phyloP scores from a whole-genome alignment of 1,139 yeast genomes.

The Debaryomyces sp. region DNA sequence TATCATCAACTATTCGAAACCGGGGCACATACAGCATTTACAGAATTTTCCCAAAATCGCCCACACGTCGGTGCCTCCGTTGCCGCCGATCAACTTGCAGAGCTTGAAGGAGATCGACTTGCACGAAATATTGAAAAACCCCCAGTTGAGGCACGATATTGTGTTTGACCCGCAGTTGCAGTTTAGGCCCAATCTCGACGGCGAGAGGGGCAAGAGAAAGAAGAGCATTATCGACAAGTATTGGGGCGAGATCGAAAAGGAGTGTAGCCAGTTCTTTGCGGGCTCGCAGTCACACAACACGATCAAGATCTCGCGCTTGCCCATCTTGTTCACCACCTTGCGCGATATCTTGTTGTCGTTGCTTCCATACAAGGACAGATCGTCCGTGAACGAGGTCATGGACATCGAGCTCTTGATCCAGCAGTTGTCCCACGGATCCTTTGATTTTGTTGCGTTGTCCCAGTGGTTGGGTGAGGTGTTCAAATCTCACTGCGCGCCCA shows the following conservation, averaged over 20 bases:
- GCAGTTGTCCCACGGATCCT: slow-evolving; percentile 68
- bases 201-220: slow-evolving; percentile 84
- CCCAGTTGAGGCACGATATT: slow-evolving; percentile 91
- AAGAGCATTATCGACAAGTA: slow-evolving; percentile 75
- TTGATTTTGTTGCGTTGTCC: slow-evolving; percentile 71
- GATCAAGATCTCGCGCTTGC: slow-evolving; percentile 53
- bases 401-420: slow-evolving; percentile 79
- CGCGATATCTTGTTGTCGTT: slow-evolving; percentile 75
- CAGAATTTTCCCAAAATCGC: slow-evolving; percentile 8
- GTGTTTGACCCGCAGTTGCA: slow-evolving; percentile 91
- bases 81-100: slow-evolving; percentile 86
- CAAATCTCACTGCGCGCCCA: slow-evolving; percentile 90
- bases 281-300: slow-evolving; percentile 13
- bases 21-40: slow-evolving; percentile 17
- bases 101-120: slow-evolving; percentile 85
- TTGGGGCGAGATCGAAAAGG: slow-evolving; percentile 77
- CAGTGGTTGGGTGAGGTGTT: slow-evolving; percentile 71
- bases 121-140: slow-evolving; percentile 87
- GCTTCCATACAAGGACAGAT: slow-evolving; percentile 77
- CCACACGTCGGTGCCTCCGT: slow-evolving; percentile 30
- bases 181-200: slow-evolving; percentile 89
- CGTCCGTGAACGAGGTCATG: slow-evolving; percentile 69
- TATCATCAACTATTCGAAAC: slow-evolving; percentile 37
- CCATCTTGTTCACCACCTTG: slow-evolving; percentile 72
- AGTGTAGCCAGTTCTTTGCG: slow-evolving; percentile 50